Evolutionary conservation across 331 rosid genomes (phyloP).

Genomic region (Cucumis variabilis): DNA sequence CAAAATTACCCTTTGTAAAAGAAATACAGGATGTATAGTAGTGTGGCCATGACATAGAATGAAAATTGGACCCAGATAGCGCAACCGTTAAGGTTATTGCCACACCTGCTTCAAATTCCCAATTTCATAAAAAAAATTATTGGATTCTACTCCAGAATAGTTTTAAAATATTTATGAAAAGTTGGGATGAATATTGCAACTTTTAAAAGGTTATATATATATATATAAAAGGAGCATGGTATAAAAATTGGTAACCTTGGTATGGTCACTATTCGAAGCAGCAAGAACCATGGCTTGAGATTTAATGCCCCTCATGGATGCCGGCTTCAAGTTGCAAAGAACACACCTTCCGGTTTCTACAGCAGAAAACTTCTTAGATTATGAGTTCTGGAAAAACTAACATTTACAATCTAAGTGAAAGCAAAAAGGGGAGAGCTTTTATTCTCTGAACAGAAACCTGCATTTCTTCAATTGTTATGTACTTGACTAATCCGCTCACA

Average conservation of each 20-base stretch:
- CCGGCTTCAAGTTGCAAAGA: constrained; percentile 96
- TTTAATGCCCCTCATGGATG: constrained; percentile 83
- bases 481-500: constrained; percentile 93
- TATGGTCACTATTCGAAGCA: constrained; percentile 72
- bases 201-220: too few relatives aligned
- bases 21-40: too few relatives aligned
- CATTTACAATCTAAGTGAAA: neutral
- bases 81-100: too few relatives aligned
- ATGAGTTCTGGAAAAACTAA: constrained; percentile 12
- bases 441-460: constrained; percentile 59
- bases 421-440: neutral
- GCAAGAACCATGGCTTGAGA: constrained; percentile 98
- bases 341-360: constrained; percentile 96
- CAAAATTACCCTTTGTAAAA: too few relatives aligned
- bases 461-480: constrained; percentile 89
- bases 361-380: constrained; percentile 23
- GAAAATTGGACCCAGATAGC: too few relatives aligned
- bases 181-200: too few relatives aligned
- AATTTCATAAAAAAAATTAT: too few relatives aligned
- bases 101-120: too few relatives aligned
- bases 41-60: too few relatives aligned
- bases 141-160: too few relatives aligned
- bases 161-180: too few relatives aligned
- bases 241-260: constrained; percentile 51
- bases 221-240: neutral